Evolutionary conservation across 1,284 basidiomycete species (phyloP), one percentile per base, ranked within the genome.

Genomic region (Bjerkandera adusta): DNA sequence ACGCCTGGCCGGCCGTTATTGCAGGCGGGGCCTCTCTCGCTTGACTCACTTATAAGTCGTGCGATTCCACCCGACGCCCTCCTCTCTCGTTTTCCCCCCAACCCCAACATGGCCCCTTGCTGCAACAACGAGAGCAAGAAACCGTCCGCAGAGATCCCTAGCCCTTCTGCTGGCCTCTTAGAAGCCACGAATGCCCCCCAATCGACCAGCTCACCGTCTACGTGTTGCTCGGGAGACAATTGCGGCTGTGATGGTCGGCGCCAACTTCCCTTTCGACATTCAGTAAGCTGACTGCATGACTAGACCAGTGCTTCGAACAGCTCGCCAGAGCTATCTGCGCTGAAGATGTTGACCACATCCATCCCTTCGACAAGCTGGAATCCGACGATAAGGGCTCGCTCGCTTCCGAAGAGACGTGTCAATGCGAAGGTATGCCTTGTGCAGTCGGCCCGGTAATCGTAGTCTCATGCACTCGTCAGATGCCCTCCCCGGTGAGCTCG

Each of bases 241-340:
- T 53, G 51, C 35, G 45, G 48, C 7, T 53, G 51, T 37, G 45
- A 53, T 33, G 48, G 51, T 53, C 16, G 22, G 50, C 27, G 24
- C 25, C 25, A 27, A 25, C n/a, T 15, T 15, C 20, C 21, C 26
- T 22, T 29, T 33, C 24, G 20, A 20, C 15, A 5, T 11, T n/a
- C 21, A 7, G 5, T 52, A 20, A 26, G 13, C 24, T 8, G 12
- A n/a, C 11, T 18, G 13, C 24, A 7, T 16, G n/a, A 21, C 24
- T 33, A 64, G 63, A 63, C 42, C 20, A 45, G 10, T 65, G 63
- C 36, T 40, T 65, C 15, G 57, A 62, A 18, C 42, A 61, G 32
- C 55, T 63, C 5, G 63, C 63, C 4, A 53, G 57, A 33, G 59
- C 53, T n/a, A 62, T 65, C 10, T 65, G 63, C 41, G 60, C 57